Conservation (phyloP, 2,329 filamentous ascomycete species). For the Arthrobotrys musiformis region DNA sequence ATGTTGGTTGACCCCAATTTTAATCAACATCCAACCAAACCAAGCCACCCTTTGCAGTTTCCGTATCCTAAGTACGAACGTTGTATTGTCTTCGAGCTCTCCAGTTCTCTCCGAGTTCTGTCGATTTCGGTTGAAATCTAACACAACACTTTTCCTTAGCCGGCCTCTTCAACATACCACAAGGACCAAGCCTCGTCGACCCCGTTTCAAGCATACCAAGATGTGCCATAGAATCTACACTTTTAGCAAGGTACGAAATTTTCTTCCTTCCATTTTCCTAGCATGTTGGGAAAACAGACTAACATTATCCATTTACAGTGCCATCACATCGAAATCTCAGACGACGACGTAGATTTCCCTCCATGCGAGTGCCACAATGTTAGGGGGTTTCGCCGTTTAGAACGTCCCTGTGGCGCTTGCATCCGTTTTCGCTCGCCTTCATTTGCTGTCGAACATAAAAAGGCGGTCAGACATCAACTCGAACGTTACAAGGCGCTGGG, state of each 20-base stretch:
- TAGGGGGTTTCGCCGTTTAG: slow-evolving; percentile 1
- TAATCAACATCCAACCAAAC: not conserved
- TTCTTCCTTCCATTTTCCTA: not conserved
- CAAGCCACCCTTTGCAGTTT: not conserved
- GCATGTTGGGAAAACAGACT: not conserved
- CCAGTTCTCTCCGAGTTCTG: not conserved
- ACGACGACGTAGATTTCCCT: slow-evolving; percentile 37
- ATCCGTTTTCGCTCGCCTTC: slow-evolving; percentile 11
- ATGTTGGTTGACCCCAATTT: not conserved
- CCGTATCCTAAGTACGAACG: not conserved
- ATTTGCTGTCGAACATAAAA: slow-evolving; percentile 25
- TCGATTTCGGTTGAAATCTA: not conserved
- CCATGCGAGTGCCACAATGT: slow-evolving; percentile 31
- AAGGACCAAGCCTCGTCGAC: not conserved
- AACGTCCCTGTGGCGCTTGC: slow-evolving; percentile 38
- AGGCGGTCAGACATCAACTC: slow-evolving; percentile 13
- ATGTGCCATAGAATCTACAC: slow-evolving; percentile 53
- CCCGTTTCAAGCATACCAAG: not conserved
- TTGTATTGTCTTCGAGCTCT: not conserved
- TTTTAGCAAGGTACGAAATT: slow-evolving; percentile 21
- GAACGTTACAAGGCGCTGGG: not conserved
- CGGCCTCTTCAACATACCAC: not conserved
- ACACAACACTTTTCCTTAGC: not conserved
- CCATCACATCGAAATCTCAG: slow-evolving; percentile 44
- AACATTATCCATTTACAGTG: slow-evolving; percentile 12